Evolutionary conservation across 1,284 basidiomycete genomes (phyloP), one percentile per base, ranked within the genome.

Genomic region (Exsudoporus floridanus): DNA sequence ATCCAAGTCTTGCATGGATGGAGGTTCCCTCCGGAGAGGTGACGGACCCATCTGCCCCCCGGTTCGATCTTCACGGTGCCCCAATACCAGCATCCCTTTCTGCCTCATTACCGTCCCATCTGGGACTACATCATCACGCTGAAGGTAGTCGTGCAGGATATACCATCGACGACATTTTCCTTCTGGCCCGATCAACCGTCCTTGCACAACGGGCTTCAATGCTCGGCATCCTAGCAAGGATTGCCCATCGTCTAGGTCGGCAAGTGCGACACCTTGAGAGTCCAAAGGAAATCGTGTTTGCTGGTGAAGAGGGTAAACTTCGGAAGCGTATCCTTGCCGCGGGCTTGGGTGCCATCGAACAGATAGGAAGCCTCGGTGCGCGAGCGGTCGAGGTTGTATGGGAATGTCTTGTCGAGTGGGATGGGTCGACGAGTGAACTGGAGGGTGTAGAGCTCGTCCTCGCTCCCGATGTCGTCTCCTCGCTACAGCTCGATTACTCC

Each of bases 101-200:
- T 2, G 67, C 74, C 0, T 73, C 73, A 2, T 71, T 94, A 5
- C 92, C 92, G 0, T 87, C 88, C 0, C 86, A 93, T 70, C 78
- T 93, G 2, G 94, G 94, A 1, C 75, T 97, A 21, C 94, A 98
- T 69, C 94, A 97, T 67, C 94, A 97, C 55, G 83, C 91, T 0
- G 89, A 92, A 52, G 85, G 86, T 19, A 51, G 37, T 41, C 82
- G 75, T 56, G 94, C 94, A 0, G 95, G 94, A 0, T 98, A 97
- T 69, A 94, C 92, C 0, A 73, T 96, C 0, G 84, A 89, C 34
- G 94, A 97, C 57, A 78, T 97, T n/a, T 83, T 95, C 41, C 75
- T 92, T 42, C 78, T 96, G 4, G 84, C 86, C 1, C 77, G 90
- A 47, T 94, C 92, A 6, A 91, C 87, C 0, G 88, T 94, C 0